phyloP scores from a whole-genome alignment of 1,139 yeast genomes.

The Saccharomyces hybrid region DNA sequence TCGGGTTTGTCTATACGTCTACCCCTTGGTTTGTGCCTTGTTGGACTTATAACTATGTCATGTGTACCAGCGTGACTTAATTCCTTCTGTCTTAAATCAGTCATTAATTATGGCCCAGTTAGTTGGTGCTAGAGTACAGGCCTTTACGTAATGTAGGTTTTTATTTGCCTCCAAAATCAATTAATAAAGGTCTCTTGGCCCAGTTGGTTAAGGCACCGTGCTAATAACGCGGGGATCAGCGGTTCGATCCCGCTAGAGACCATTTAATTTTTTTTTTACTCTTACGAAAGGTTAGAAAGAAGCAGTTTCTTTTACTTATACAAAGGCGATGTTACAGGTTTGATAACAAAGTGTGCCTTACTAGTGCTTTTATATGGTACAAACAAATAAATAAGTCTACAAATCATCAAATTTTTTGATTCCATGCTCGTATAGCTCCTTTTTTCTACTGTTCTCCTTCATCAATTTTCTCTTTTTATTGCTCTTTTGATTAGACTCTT shows the following conservation, averaged over 20 bases:
- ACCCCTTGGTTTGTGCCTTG: too few species aligned
- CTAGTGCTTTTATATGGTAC: background rate
- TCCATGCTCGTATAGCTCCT: slow-evolving; percentile 48
- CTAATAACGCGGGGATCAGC: slow-evolving; percentile 21
- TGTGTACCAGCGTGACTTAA: too few species aligned
- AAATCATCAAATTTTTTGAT: slow-evolving; percentile 60
- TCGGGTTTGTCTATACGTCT: too few species aligned
- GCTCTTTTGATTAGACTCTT: slow-evolving; percentile 14
- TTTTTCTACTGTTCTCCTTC: slow-evolving; percentile 24
- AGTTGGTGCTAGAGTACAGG: too few species aligned
- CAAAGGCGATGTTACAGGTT: background rate
- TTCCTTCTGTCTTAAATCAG: too few species aligned
- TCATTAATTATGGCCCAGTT: too few species aligned
- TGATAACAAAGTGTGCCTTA: too few species aligned
- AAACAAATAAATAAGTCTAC: slow-evolving; percentile 22
- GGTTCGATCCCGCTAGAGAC: slow-evolving; percentile 27
- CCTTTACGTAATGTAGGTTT: too few species aligned
- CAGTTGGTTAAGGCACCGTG: slow-evolving; percentile 32
- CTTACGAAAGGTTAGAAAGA: background rate
- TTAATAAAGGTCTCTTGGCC: slow-evolving; percentile 25
- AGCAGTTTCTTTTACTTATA: too few species aligned
- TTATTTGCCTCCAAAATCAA: too few species aligned
- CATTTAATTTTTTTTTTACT: slow-evolving; percentile 8
- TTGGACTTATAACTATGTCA: too few species aligned
- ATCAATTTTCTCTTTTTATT: slow-evolving; percentile 27